Conservation (phyloP, 2,329 filamentous ascomycete species). For the Exophiala aquamarina region DNA sequence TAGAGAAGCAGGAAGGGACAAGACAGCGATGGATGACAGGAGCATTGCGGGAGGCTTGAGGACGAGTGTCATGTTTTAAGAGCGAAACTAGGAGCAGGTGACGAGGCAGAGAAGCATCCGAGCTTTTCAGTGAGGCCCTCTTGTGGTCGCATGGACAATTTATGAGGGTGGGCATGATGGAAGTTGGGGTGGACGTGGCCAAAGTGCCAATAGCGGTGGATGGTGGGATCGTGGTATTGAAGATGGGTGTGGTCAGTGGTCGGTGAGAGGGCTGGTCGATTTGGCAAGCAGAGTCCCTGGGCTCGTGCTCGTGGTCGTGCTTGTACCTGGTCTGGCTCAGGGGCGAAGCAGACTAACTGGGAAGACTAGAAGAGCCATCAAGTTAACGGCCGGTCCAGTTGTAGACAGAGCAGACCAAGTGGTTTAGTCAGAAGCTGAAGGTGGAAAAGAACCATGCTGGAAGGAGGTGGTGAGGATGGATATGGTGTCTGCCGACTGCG, state of each 20-base stretch:
- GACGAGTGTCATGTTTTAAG: constrained; percentile 23
- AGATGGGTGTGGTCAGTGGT: not conserved
- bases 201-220: constrained; percentile 13
- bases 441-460: constrained; percentile 1
- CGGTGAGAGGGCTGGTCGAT: no score
- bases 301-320: no score
- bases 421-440: not conserved
- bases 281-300: no score
- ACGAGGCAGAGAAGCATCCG: constrained; percentile 12
- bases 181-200: constrained; percentile 18
- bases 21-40: constrained; percentile 16
- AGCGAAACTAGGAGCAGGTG: constrained; percentile 3
- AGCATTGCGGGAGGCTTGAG: constrained; percentile 9
- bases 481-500: not conserved
- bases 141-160: constrained; percentile 6
- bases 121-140: constrained; percentile 4
- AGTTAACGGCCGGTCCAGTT: no score
- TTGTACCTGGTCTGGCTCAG: no score
- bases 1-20: constrained; percentile 11
- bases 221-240: not conserved
- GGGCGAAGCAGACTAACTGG: no score
- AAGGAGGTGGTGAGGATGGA: constrained; percentile 1
- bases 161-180: constrained; percentile 8
- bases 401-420: not conserved
- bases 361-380: no score